Conservation (phyloP, 2,329 filamentous ascomycete species). For the Xylariaceae sp. region DNA sequence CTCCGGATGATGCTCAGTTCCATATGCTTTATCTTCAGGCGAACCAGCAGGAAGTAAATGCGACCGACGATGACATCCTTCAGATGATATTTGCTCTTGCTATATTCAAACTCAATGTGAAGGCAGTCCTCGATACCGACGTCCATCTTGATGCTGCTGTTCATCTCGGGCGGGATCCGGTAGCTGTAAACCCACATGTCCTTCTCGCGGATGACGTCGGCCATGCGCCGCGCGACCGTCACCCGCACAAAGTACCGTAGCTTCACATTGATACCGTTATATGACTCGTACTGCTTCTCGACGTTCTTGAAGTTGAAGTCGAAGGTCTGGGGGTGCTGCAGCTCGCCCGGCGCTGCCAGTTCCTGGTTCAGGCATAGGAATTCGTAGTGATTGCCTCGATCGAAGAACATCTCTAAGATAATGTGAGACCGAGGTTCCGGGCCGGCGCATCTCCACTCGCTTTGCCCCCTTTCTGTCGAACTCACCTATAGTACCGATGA, state of each 20-base stretch:
- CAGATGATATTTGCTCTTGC: constrained; percentile 97
- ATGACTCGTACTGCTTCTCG: constrained; percentile 99
- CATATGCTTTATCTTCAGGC: constrained; percentile 99
- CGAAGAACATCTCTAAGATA: constrained; percentile 92
- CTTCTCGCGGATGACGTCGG: constrained; percentile 96
- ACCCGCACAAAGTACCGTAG: constrained; percentile 97
- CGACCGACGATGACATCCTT: constrained; percentile 98
- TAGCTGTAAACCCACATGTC: constrained; percentile 99
- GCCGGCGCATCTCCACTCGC: not conserved
- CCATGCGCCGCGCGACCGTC: constrained; percentile 93
- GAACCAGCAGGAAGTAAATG: constrained; percentile 96
- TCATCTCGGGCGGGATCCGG: constrained; percentile 95
- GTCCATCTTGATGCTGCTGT: constrained; percentile 99
- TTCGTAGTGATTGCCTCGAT: constrained; percentile 98
- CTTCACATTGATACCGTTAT: constrained; percentile 99
- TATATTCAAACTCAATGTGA: constrained; percentile 99
- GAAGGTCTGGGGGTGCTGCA: constrained; percentile 97
- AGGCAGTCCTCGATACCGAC: constrained; percentile 98
- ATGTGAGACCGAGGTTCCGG: not conserved
- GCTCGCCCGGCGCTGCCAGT: constrained; percentile 90
- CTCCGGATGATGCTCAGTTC: constrained; percentile 95
- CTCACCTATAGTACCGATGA: constrained; percentile 94
- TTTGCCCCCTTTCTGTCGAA: constrained; percentile 7
- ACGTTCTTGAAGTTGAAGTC: constrained; percentile 99
- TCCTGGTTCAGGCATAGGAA: constrained; percentile 97